phyloP scores from a whole-genome alignment of 495 filamentous ascomycete genomes.

The Massariosphaeria phaeospora region DNA sequence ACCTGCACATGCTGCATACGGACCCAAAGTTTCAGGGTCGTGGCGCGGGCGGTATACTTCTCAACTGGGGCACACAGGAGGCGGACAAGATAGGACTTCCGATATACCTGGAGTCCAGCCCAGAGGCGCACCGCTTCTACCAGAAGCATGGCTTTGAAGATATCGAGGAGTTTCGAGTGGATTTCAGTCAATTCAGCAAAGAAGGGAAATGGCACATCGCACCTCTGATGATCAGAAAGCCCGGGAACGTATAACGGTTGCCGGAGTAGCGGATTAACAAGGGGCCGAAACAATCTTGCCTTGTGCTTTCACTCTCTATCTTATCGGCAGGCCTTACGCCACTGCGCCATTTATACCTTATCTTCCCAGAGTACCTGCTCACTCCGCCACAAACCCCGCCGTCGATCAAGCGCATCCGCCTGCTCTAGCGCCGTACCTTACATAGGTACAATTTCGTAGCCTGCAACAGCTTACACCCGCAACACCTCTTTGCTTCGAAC shows the following conservation, averaged over 20 bases:
- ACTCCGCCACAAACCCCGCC: no score
- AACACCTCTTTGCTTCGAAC: no score
- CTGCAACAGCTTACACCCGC: no score
- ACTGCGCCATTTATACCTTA: no score
- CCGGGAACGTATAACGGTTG: background rate
- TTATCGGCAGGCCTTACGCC: no score
- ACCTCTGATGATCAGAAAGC: conserved; percentile 8
- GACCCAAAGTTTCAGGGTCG: conserved; percentile 11
- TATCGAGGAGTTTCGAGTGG: conserved; percentile 1
- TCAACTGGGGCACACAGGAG: conserved; percentile 12
- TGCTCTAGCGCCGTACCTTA: no score
- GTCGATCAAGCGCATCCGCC: no score
- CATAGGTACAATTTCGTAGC: no score
- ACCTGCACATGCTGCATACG: conserved; percentile 11
- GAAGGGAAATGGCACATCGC: background rate
- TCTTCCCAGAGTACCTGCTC: no score
- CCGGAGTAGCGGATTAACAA: background rate
- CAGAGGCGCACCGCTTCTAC: conserved; percentile 10
- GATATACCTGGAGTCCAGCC: conserved; percentile 11
- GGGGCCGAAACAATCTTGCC: no score
- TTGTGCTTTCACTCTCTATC: background rate
- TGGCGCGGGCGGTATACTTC: conserved; percentile 10
- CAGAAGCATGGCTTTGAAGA: conserved; percentile 17
- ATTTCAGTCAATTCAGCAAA: conserved; percentile 6
- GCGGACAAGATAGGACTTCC: conserved; percentile 8